phyloP scores from a whole-genome alignment of 257 asterid genomes.

The Paraleonurus japonicus region DNA sequence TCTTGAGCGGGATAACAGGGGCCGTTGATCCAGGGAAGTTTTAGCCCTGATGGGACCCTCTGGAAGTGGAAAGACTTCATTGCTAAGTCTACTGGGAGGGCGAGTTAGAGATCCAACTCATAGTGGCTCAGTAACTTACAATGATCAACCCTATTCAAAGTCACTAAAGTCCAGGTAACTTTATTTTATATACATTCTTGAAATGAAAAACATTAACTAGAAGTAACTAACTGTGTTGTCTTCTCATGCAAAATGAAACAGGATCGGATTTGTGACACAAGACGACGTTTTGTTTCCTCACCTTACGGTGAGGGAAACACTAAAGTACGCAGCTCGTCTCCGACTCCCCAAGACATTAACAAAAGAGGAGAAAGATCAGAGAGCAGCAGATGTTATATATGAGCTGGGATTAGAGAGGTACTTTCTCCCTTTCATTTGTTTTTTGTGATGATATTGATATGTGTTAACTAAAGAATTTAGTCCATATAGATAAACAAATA shows the following conservation, averaged over 20 bases:
- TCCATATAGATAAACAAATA: no score
- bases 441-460: no score
- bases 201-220: no score
- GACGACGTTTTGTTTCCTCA: constrained; percentile 95
- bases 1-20: constrained; percentile 77
- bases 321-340: constrained; percentile 78
- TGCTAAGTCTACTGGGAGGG: constrained; percentile 86
- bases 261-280: constrained; percentile 98
- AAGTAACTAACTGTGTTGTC: no score
- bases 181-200: no score
- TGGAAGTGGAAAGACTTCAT: constrained; percentile 93
- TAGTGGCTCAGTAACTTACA: constrained; percentile 73
- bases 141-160: constrained; percentile 78
- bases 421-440: no score
- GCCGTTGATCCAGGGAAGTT: constrained; percentile 84
- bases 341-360: constrained; percentile 70
- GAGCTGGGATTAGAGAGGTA: constrained; percentile 91
- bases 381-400: constrained; percentile 75
- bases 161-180: constrained; percentile 75
- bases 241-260: constrained; percentile 35
- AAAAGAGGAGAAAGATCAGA: constrained; percentile 63
- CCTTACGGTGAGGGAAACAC: constrained; percentile 86
- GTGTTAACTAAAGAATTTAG: no score
- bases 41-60: constrained; percentile 99
- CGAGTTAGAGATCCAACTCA: constrained; percentile 46